A percentile compares a stretch with the other conserved stretches of the same genome.
Conservation (phyloP, 768 basidiomycete genomes). For the Russula earlei region DNA sequence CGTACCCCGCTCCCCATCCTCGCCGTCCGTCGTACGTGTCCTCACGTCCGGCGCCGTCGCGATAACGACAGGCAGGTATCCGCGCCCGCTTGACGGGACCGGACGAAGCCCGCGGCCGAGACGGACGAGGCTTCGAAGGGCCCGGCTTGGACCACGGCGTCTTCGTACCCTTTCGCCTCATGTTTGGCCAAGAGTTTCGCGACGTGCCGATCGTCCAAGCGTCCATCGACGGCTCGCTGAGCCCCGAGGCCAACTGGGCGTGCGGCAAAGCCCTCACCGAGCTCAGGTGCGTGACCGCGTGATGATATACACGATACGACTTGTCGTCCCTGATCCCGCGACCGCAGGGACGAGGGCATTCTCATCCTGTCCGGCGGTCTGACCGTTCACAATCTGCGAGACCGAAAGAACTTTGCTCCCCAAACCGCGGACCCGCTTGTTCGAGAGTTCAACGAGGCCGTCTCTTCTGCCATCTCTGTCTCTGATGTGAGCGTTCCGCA, state of each 20-base stretch:
- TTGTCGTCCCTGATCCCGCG: not conserved
- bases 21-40: not conserved
- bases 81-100: slow-evolving; percentile 40
- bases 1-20: not conserved
- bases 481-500: slow-evolving; percentile 36
- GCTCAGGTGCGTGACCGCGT: slow-evolving; percentile 40
- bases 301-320: too few relatives aligned
- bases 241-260: slow-evolving; percentile 53
- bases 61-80: slow-evolving; percentile 43
- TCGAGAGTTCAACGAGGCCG: slow-evolving; percentile 50
- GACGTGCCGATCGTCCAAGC: slow-evolving; percentile 64
- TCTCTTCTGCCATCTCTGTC: slow-evolving; percentile 43
- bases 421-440: slow-evolving; percentile 38
- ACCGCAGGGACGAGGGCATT: slow-evolving; percentile 48
- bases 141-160: slow-evolving; percentile 74
- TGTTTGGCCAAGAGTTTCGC: slow-evolving; percentile 61
- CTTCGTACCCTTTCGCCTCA: slow-evolving; percentile 67
- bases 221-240: slow-evolving; percentile 52
- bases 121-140: slow-evolving; percentile 55
- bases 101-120: slow-evolving; percentile 48
- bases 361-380: slow-evolving; percentile 65
- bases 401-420: slow-evolving; percentile 41
- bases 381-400: slow-evolving; percentile 56
- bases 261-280: slow-evolving; percentile 51
- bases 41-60: too few relatives aligned